Evolutionary conservation across 1,284 basidiomycete genomes (phyloP).

Genomic region (Cutaneotrichosporon arboriforme): DNA sequence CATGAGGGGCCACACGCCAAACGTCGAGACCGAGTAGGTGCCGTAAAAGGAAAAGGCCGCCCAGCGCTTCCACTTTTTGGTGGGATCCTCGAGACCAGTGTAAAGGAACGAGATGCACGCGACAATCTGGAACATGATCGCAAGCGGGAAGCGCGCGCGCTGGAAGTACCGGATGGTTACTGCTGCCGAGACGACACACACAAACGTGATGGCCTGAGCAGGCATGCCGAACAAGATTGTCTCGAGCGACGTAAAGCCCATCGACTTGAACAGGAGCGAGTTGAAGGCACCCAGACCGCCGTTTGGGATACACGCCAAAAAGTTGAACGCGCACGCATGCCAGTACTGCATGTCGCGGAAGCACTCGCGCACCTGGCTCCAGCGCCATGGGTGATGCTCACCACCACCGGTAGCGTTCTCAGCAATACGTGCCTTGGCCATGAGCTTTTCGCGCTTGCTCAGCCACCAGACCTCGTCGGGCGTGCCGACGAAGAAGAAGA

Average conservation of each 20-base stretch:
- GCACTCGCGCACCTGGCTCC: slow-evolving; percentile 28
- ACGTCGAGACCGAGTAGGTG: slow-evolving; percentile 20
- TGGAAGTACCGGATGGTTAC: slow-evolving; percentile 12
- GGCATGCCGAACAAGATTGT: slow-evolving; percentile 24
- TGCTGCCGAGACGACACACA: slow-evolving; percentile 9
- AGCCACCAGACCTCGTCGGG: slow-evolving; percentile 32
- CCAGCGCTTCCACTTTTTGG: slow-evolving; percentile 25
- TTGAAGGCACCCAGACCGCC: slow-evolving; percentile 28
- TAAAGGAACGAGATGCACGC: slow-evolving; percentile 23
- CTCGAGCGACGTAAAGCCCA: slow-evolving; percentile 26
- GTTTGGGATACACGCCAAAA: slow-evolving; percentile 26
- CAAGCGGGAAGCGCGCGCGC: slow-evolving; percentile 21
- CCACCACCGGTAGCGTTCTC: slow-evolving; percentile 20
- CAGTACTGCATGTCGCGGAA: slow-evolving; percentile 29
- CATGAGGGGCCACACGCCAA: slow-evolving; percentile 33
- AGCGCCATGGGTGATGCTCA: slow-evolving; percentile 27
- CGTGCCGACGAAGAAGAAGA: slow-evolving; percentile 22
- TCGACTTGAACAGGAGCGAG: slow-evolving; percentile 13
- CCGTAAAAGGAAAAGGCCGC: slow-evolving; percentile 20
- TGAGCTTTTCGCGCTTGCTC: slow-evolving; percentile 23
- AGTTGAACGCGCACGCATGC: slow-evolving; percentile 18
- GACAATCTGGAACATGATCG: slow-evolving; percentile 16
- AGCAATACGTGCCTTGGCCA: slow-evolving; percentile 27
- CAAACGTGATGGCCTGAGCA: slow-evolving; percentile 18
- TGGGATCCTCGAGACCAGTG: slow-evolving; percentile 18